phyloP scores from a whole-genome alignment of 768 basidiomycete genomes.

The Boletus rex-veris region DNA sequence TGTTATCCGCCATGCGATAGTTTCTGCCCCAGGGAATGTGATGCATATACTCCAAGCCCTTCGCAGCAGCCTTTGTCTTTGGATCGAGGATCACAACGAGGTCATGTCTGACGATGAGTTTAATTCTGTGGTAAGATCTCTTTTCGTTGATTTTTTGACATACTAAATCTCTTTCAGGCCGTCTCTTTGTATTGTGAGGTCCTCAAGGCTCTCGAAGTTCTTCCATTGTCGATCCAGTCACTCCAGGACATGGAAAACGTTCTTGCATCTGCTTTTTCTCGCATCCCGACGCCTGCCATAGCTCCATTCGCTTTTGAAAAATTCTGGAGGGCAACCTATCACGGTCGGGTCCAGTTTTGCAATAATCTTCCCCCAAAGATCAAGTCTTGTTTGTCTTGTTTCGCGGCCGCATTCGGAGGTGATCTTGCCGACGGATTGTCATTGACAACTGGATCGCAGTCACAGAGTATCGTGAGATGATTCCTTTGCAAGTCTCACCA shows the following conservation, averaged over 20 bases:
- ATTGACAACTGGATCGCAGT: conserved; percentile 35
- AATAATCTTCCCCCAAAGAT: conserved; percentile 40
- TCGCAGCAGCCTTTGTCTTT: conserved; percentile 40
- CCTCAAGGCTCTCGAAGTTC: conserved; percentile 37
- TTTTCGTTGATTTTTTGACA: neutral
- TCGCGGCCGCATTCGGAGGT: conserved; percentile 45
- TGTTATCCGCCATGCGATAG: conserved; percentile 33
- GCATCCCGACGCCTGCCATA: conserved; percentile 42
- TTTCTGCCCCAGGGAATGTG: conserved; percentile 25
- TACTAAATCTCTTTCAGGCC: conserved; percentile 17
- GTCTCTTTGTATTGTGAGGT: conserved; percentile 43
- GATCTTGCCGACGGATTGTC: conserved; percentile 46
- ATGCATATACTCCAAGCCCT: conserved; percentile 36
- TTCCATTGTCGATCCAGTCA: conserved; percentile 39
- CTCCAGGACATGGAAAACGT: conserved; percentile 44
- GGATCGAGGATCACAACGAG: conserved; percentile 49
- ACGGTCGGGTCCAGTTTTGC: conserved; percentile 37
- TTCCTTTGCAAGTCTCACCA: conserved; percentile 7
- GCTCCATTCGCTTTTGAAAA: conserved; percentile 51
- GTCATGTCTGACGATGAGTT: conserved; percentile 44
- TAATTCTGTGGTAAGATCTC: conserved; percentile 42
- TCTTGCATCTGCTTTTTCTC: conserved; percentile 49
- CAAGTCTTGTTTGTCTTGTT: conserved; percentile 43
- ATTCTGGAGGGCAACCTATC: conserved; percentile 60
- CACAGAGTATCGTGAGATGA: conserved; percentile 30